Evolutionary conservation across 305 asterid species (phyloP).

Genomic region (Euphrasia arctica): DNA sequence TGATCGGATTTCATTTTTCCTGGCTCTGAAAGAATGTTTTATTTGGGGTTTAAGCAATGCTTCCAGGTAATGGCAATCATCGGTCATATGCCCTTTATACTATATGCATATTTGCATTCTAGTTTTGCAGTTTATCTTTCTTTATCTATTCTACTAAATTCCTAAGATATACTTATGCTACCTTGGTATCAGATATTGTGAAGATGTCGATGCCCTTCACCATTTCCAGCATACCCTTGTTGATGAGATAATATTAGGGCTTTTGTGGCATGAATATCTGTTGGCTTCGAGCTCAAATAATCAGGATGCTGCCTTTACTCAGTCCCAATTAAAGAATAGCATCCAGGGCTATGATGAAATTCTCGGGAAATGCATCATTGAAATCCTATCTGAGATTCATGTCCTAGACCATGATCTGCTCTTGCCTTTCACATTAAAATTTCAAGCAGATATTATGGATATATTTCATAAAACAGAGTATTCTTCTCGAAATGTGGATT

Average conservation of each 20-base stretch:
- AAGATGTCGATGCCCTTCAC: constrained; percentile 45
- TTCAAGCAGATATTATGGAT: constrained; percentile 63
- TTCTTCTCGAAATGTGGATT: constrained; percentile 50
- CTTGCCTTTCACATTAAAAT: constrained; percentile 53
- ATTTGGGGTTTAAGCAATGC: constrained; percentile 72
- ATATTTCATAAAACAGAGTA: constrained; percentile 50
- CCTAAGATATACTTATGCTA: constrained; percentile 26
- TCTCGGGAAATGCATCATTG: constrained; percentile 84
- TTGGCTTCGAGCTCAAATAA: constrained; percentile 44
- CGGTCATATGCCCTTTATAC: constrained; percentile 16
- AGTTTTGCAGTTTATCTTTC: constrained; percentile 26
- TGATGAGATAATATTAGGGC: constrained; percentile 61
- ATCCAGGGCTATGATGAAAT: constrained; percentile 50
- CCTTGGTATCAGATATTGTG: constrained; percentile 54
- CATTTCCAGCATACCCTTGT: constrained; percentile 49
- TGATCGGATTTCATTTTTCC: constrained; percentile 67
- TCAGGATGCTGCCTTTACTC: constrained; percentile 35
- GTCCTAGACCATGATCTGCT: constrained; percentile 52
- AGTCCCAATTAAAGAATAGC: constrained; percentile 36
- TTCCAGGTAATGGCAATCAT: constrained; percentile 50
- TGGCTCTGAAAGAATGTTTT: constrained; percentile 75
- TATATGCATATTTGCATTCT: not conserved
- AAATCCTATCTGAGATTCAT: constrained; percentile 63
- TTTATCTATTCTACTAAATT: constrained; percentile 13
- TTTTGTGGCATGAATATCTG: constrained; percentile 79